Evolutionary conservation across 345 rosid species (phyloP).

Genomic region (Gossypium mustelinum): DNA sequence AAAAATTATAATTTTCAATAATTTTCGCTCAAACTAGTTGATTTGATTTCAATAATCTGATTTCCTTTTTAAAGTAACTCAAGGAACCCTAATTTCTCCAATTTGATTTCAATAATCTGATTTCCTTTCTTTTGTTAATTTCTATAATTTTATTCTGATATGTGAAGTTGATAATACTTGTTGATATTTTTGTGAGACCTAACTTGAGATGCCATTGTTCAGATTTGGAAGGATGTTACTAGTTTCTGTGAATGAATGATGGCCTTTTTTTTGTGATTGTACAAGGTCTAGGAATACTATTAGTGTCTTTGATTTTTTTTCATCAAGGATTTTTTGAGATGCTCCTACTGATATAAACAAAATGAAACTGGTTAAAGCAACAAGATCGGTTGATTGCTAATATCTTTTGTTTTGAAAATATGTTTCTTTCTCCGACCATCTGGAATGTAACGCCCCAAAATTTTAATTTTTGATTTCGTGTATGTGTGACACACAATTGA

Average conservation of each 20-base stretch:
- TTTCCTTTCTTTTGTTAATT: too few relatives aligned
- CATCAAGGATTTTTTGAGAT: slow-evolving; percentile 14
- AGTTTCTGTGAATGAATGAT: slow-evolving; percentile 12
- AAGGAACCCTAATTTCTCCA: too few relatives aligned
- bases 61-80: too few relatives aligned
- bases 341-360: slow-evolving; percentile 8
- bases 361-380: slow-evolving; percentile 8
- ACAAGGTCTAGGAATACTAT: slow-evolving; percentile 24
- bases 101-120: too few relatives aligned
- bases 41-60: too few relatives aligned
- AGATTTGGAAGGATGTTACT: slow-evolving; percentile 24
- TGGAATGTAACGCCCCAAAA: too few relatives aligned
- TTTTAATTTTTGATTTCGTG: too few relatives aligned
- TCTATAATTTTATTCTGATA: neutral
- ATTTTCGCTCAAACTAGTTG: too few relatives aligned
- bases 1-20: too few relatives aligned
- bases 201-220: slow-evolving; percentile 20
- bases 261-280: slow-evolving; percentile 15
- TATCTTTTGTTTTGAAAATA: too few relatives aligned
- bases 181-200: slow-evolving; percentile 27
- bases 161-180: slow-evolving; percentile 17
- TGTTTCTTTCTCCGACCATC: too few relatives aligned
- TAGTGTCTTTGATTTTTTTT: slow-evolving; percentile 22
- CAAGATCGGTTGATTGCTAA: slow-evolving; percentile 3
- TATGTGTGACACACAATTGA: too few relatives aligned